Base-by-base conservation (phyloP, 805 yeast genomes). In the Metschnikowia proteae region DNA sequence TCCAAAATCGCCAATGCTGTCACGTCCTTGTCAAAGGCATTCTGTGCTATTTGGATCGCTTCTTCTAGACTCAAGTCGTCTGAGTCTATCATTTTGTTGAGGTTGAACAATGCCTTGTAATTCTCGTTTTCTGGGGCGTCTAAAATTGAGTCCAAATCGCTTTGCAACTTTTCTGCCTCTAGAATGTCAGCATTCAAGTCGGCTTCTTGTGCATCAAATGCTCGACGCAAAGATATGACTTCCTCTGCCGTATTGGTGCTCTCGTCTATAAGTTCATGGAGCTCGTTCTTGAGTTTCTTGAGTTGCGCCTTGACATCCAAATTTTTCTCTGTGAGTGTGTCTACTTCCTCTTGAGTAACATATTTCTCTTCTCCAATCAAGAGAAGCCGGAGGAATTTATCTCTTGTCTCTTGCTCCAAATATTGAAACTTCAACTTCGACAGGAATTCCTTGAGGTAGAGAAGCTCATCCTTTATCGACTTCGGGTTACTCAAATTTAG, bases 381-480 rank as follows among this genome's bases (percentile, higher is more conserved):
- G 7, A 85, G 65, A 27, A 71, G 67, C 33, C 86, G 65, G 33
- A 86, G 65, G 62, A 86, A 85, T 61, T 79, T 77, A 54, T 84
- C 87, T 52, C 86, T 79, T 3, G 89, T 76, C 53, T 84, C 90
- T 57, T 84, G 86, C 60, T 86, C 92, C 37, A 84, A 61, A 59
- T 82, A 86, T 48, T 82, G 76, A 52, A 83, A 83, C 56, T 83
- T 82, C 37, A 84, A 67, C 49, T 83, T 75, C 13, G 78, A 74
- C 50, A 79, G 78, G 26, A 75, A 59, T 52, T 73, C 73, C 49
- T 70, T 68, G 48, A 71, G 71, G 37, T 60, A 56, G 13, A 59
- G 48, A 6, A 75, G 61, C 29, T 62, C 64, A n/a, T 74, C 72
- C 6, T 47, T 46, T 25, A 57, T 54, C n/a, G 46, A 26, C 6